These are phyloP conservation scores for Hyaloperonospora arabidopsidis DNA, from an alignment of 352 stramenopile genomes.

Conservation along the genomic window DNA sequence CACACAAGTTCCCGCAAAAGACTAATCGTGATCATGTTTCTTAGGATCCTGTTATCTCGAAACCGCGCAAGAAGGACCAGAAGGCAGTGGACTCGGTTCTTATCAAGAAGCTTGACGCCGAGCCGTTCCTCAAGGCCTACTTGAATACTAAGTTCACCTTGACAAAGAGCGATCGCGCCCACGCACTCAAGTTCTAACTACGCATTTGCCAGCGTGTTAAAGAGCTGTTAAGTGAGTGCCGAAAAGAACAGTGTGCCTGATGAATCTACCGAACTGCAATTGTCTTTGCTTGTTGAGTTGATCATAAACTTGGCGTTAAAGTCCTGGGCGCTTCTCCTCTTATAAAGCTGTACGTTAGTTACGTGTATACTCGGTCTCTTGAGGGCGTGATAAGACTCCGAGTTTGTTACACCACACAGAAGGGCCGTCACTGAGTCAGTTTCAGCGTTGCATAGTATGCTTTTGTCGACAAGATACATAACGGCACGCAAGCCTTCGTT, in stretches of 20 bases:
- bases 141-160: conserved; percentile 98
- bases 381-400: no score
- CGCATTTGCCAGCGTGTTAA: conserved; percentile 17
- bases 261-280: conserved; percentile 37
- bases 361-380: no score
- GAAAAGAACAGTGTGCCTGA: conserved; percentile 52
- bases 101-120: conserved; percentile 77
- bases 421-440: no score
- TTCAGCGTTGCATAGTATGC: no score
- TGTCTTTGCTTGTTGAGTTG: background rate
- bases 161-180: conserved; percentile 94
- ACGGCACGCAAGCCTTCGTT: no score
- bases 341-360: no score
- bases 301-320: no score
- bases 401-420: no score
- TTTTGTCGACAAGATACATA: no score
- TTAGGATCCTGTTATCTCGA: conserved; percentile 88
- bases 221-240: conserved; percentile 19
- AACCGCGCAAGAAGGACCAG: conserved; percentile 98
- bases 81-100: conserved; percentile 93
- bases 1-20: conserved; percentile 72
- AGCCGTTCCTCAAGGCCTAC: conserved; percentile 96
- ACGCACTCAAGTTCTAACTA: conserved; percentile 99
- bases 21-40: conserved; percentile 17
- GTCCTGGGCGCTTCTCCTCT: no score